Conservation (phyloP, 805 yeast species). For the Saturnispora sanitii region DNA sequence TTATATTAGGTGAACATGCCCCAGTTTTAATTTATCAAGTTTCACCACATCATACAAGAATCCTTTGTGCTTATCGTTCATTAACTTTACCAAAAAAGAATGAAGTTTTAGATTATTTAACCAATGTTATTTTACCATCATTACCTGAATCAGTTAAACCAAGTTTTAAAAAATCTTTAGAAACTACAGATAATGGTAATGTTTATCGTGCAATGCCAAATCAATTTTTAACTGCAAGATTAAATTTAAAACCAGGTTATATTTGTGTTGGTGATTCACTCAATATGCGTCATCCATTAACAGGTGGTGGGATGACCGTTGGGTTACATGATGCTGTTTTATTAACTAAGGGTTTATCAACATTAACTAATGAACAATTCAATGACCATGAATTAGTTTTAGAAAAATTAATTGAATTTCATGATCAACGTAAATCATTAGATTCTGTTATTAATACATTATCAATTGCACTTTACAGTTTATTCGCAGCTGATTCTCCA, state of each 20-base stretch:
- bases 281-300: slow-evolving; percentile 96
- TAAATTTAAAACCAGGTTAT: slow-evolving; percentile 63
- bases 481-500: slow-evolving; percentile 77
- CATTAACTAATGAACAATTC: slow-evolving; percentile 44
- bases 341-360: slow-evolving; percentile 52
- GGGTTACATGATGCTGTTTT: slow-evolving; percentile 79
- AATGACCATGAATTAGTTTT: slow-evolving; percentile 47
- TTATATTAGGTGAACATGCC: slow-evolving; percentile 73
- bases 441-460: slow-evolving; percentile 83
- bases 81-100: slow-evolving; percentile 58
- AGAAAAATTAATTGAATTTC: slow-evolving; percentile 55
- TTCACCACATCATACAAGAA: slow-evolving; percentile 72
- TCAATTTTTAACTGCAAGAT: slow-evolving; percentile 74
- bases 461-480: slow-evolving; percentile 79
- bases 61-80: slow-evolving; percentile 78
- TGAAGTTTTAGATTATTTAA: slow-evolving; percentile 49
- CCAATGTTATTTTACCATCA: slow-evolving; percentile 48
- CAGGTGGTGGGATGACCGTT: slow-evolving; percentile 99
- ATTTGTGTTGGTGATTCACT: slow-evolving; percentile 85
- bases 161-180: slow-evolving; percentile 57
- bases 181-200: slow-evolving; percentile 27
- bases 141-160: slow-evolving; percentile 60
- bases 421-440: slow-evolving; percentile 63
- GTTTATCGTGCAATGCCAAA: slow-evolving; percentile 86
- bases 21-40: slow-evolving; percentile 88